phyloP scores from a whole-genome alignment of 352 stramenopile genomes.

The Pythium apleroticum region DNA sequence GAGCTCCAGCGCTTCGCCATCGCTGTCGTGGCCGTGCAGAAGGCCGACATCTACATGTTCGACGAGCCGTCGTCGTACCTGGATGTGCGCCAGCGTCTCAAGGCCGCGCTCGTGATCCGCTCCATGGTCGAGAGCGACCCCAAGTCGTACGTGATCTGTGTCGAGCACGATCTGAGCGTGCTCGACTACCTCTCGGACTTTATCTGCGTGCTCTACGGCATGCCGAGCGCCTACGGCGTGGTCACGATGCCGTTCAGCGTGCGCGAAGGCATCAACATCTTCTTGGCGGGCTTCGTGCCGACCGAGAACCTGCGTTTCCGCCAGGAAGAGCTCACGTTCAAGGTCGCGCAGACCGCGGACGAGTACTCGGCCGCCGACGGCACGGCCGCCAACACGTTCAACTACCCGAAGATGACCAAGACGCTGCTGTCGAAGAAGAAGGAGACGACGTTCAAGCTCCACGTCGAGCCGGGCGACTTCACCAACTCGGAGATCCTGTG shows the following conservation, averaged over 20 bases:
- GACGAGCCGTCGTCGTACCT: conserved; percentile 99
- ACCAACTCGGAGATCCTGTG: conserved; percentile 99
- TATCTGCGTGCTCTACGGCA: conserved; percentile 99
- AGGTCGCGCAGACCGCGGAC: conserved; percentile 94
- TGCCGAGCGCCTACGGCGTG: conserved; percentile 97
- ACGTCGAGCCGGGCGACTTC: conserved; percentile 97
- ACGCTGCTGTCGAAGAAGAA: conserved; percentile 95
- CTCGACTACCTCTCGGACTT: conserved; percentile 99
- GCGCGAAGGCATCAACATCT: conserved; percentile 99
- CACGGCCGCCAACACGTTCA: conserved; percentile 90
- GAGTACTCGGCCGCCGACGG: conserved; percentile 86
- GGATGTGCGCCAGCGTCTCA: conserved; percentile 99
- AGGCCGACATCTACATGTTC: conserved; percentile 99
- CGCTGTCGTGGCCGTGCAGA: conserved; percentile 93
- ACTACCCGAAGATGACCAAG: conserved; percentile 99
- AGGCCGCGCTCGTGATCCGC: conserved; percentile 97
- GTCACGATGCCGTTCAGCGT: conserved; percentile 99
- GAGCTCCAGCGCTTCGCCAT: conserved; percentile 99
- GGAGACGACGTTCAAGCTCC: conserved; percentile 95
- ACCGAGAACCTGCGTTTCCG: conserved; percentile 99
- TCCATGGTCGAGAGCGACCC: conserved; percentile 91
- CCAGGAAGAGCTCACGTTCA: conserved; percentile 98
- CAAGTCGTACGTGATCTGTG: conserved; percentile 96
- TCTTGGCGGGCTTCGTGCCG: conserved; percentile 98
- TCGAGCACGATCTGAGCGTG: conserved; percentile 99